These are phyloP conservation scores for Podospora conica DNA, from an alignment of 495 filamentous ascomycete species.

Conservation along the genomic window DNA sequence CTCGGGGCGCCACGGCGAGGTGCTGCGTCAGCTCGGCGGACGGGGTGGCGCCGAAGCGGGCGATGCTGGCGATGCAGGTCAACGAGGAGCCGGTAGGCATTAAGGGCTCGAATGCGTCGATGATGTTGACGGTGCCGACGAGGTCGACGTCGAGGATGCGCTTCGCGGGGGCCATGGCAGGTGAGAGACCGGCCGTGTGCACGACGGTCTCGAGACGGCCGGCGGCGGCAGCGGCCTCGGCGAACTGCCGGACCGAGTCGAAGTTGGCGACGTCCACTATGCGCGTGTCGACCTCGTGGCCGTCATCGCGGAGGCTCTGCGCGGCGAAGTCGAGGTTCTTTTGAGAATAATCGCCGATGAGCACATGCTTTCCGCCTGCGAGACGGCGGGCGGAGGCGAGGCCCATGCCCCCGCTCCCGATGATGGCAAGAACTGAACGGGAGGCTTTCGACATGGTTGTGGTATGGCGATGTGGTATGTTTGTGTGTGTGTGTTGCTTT, in stretches of 20 bases:
- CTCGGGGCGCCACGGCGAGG: slow-evolving; percentile 10
- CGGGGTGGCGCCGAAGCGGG: slow-evolving; percentile 10
- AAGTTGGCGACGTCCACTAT: slow-evolving; percentile 19
- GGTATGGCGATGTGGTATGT: neutral
- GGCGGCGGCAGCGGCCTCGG: slow-evolving; percentile 56
- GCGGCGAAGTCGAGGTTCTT: slow-evolving; percentile 13
- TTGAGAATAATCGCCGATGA: slow-evolving; percentile 17
- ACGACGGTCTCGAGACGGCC: slow-evolving; percentile 73
- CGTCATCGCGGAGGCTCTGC: slow-evolving; percentile 14
- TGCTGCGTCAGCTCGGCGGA: slow-evolving; percentile 11
- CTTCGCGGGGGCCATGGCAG: slow-evolving; percentile 12
- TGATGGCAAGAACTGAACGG: slow-evolving; percentile 13
- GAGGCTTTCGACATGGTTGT: slow-evolving; percentile 5
- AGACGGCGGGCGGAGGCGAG: slow-evolving; percentile 18
- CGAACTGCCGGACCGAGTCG: slow-evolving; percentile 13
- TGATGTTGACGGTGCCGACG: slow-evolving; percentile 20
- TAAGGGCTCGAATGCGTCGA: slow-evolving; percentile 20
- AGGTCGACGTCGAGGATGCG: slow-evolving; percentile 22
- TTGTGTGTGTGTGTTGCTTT: neutral
- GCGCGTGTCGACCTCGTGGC: slow-evolving; percentile 14
- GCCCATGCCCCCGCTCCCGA: slow-evolving; percentile 23
- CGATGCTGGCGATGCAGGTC: slow-evolving; percentile 19
- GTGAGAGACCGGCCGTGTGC: slow-evolving; percentile 39
- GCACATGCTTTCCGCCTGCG: slow-evolving; percentile 6
- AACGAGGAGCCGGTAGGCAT: slow-evolving; percentile 11